A percentile compares a stretch with the other conserved stretches of the same genome.
phyloP scores from a whole-genome alignment of 805 yeast species.

The Peterozyma toletana region DNA sequence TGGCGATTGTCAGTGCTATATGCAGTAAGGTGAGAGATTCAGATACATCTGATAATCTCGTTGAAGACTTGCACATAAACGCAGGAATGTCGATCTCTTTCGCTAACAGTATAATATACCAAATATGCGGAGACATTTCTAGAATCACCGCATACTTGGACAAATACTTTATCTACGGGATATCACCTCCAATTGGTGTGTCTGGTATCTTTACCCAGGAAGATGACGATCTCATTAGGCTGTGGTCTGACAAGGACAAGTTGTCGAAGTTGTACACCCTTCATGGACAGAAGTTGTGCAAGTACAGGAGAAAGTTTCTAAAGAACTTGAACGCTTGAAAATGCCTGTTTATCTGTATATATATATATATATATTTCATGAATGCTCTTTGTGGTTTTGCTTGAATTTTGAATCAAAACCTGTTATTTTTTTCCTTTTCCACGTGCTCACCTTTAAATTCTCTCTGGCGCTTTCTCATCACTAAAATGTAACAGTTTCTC shows the following conservation, averaged over 20 bases:
- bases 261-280: background rate
- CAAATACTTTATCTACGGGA: conserved; percentile 2
- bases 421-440: too few relatives aligned
- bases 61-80: background rate
- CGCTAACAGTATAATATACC: background rate
- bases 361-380: background rate
- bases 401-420: too few relatives aligned
- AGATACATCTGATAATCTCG: background rate
- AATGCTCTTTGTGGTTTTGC: too few relatives aligned
- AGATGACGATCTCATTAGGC: conserved; percentile 1
- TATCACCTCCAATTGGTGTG: conserved; percentile 2
- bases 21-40: too few relatives aligned
- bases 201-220: conserved; percentile 6
- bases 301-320: conserved; percentile 4
- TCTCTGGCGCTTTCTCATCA: too few relatives aligned
- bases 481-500: too few relatives aligned
- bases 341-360: background rate
- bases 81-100: conserved; percentile 1
- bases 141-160: conserved; percentile 1
- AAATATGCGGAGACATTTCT: conserved; percentile 4
- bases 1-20: too few relatives aligned
- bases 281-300: conserved; percentile 3
- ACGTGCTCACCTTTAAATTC: too few relatives aligned
- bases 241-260: background rate
- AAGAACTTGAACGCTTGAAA: background rate